These are phyloP conservation scores for Schoenoplectus tabernaemontani DNA, from an alignment of 202 grass and related monocot species.

Conservation along the genomic window DNA sequence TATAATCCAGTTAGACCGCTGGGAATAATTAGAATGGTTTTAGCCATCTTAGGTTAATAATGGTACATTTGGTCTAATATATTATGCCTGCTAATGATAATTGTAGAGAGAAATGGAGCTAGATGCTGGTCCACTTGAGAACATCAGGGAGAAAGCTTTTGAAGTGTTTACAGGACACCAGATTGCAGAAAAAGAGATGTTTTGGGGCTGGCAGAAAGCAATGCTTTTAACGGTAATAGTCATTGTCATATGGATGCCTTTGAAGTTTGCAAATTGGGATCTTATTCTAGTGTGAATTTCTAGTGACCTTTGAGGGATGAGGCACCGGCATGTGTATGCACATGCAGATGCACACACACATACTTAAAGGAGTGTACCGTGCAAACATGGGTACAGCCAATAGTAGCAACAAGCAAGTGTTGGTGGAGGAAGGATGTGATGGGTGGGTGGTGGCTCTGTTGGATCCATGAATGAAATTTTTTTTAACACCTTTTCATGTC, in stretches of 20 bases:
- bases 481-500: not conserved
- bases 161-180: not conserved
- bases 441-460: not conserved
- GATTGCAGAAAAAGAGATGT: constrained; percentile 23
- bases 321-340: not conserved
- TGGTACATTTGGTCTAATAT: not conserved
- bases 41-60: not conserved
- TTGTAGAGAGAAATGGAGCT: constrained; percentile 4
- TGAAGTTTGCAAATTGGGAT: not conserved
- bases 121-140: constrained; percentile 7
- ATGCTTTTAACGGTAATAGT: constrained; percentile 20
- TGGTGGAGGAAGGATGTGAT: no score
- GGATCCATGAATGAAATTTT: not conserved
- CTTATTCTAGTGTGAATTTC: not conserved
- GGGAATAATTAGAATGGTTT: not conserved
- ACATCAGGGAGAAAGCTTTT: constrained; percentile 7
- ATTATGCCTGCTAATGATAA: constrained; percentile 6
- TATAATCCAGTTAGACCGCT: not conserved
- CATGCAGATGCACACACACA: not conserved
- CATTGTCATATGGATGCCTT: not conserved
- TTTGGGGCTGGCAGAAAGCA: constrained; percentile 15
- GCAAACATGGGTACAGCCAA: not conserved
- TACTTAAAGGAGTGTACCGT: not conserved
- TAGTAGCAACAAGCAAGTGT: not conserved
- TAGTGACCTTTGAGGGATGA: not conserved